Base-by-base conservation (phyloP, 75 land plant species). In the Isoetes taiwanensis region DNA sequence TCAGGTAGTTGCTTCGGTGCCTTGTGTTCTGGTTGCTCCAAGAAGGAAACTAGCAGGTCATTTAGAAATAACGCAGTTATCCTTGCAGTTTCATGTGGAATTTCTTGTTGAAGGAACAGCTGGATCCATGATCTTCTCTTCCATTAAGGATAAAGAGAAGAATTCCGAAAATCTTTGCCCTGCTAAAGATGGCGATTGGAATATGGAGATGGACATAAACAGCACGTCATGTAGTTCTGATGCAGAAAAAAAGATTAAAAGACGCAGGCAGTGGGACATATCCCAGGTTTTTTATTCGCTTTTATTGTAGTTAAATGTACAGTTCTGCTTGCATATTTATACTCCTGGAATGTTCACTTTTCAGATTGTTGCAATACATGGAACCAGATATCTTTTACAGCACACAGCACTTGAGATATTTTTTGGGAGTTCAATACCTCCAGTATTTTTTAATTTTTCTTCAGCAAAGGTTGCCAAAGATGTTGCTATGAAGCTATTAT, bases 81-180 rank as follows among this genome's bases (percentile, higher is more conserved):
- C 71, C 20, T 57, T 94, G 59, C 96, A 89, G 64, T 89, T 94
- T 52, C 79, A 75, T 71, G 84, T 78, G 40, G 91, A 94, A 41
- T 78, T 89, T 78, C 59, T 82, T 63, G 86, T 94, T 27, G 99
- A 89, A 63, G 99, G 99, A 59, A 85, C 96, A 32, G 99, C 78
- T 46, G 99, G 96, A 10, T 80, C 91, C 35, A 77, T 78, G 26
- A 82, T 82, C 34, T 84, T 94, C 61, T n/a, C n/a, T n/a, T n/a
- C n/a, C n/a, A n/a, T n/a, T n/a, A n/a, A n/a, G n/a, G n/a, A n/a
- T n/a, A n/a, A n/a, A n/a, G n/a, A n/a, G n/a, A n/a, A n/a, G n/a
- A n/a, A n/a, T n/a, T n/a, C n/a, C n/a, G n/a, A n/a, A n/a, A n/a
- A n/a, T n/a, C n/a, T n/a, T n/a, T n/a, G n/a, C n/a, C n/a, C n/a